Evolutionary conservation across 441 rosid species (phyloP).

Genomic region (Euphorbia corollata): DNA sequence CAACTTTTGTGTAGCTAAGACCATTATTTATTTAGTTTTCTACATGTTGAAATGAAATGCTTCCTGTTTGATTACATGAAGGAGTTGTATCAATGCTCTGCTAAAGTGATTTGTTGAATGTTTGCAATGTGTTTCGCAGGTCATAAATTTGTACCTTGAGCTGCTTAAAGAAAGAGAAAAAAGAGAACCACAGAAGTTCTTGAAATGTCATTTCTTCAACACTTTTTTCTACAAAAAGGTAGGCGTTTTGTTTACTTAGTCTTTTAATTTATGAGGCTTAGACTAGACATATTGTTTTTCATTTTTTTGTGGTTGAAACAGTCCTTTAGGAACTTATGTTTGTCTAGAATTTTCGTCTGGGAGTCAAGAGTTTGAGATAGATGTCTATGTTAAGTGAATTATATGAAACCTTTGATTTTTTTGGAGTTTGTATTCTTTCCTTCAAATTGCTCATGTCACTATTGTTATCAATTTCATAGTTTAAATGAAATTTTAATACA

Average conservation of each 20-base stretch:
- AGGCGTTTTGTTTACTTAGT: slow-evolving; percentile 20
- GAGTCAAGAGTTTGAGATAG: slow-evolving; percentile 2
- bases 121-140: slow-evolving; percentile 41
- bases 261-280: neutral
- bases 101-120: slow-evolving; percentile 17
- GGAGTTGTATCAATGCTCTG: neutral
- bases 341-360: neutral
- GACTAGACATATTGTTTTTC: neutral
- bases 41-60: neutral
- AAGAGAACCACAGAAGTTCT: slow-evolving; percentile 65
- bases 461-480: neutral
- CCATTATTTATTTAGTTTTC: slow-evolving; percentile 2
- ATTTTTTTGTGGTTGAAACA: neutral
- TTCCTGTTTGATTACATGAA: neutral
- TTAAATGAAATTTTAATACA: neutral
- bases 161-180: slow-evolving; percentile 86
- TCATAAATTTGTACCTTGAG: slow-evolving; percentile 77
- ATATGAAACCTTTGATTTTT: neutral
- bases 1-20: neutral
- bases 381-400: neutral
- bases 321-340: neutral
- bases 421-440: neutral
- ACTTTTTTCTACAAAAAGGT: slow-evolving; percentile 94
- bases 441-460: neutral
- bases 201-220: slow-evolving; percentile 83